Percentiles rank a stretch among this genome's conserved stretches.
Evolutionary conservation across 2,329 filamentous ascomycete genomes (phyloP).

Genomic region (Paramyrothecium roridum): DNA sequence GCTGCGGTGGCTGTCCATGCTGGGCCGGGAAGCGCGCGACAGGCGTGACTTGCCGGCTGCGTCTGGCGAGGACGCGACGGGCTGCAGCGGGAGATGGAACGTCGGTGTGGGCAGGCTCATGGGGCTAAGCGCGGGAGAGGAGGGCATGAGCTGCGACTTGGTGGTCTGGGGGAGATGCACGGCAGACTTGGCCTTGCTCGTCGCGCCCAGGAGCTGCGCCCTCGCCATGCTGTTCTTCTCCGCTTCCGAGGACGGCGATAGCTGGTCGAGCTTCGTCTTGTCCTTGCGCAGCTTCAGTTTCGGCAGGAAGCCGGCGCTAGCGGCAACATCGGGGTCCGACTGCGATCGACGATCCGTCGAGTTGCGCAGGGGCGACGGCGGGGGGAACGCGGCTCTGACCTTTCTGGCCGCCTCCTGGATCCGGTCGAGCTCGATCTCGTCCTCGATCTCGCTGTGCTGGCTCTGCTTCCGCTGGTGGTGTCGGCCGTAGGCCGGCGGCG

Average conservation of each 20-base stretch:
- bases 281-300: conserved; percentile 30
- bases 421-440: conserved; percentile 17
- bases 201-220: background rate
- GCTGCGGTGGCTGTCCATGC: conserved; percentile 5
- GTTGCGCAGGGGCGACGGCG: conserved; percentile 11
- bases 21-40: background rate
- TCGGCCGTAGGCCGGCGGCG: background rate
- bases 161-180: background rate
- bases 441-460: background rate
- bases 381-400: conserved; percentile 26
- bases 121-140: background rate
- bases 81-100: background rate
- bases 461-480: background rate
- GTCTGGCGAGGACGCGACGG: background rate
- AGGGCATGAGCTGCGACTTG: background rate
- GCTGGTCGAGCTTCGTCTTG: conserved; percentile 15
- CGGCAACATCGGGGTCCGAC: conserved; percentile 12
- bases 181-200: background rate
- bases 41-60: background rate
- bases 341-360: conserved; percentile 11
- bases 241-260: conserved; percentile 4
- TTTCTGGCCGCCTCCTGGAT: conserved; percentile 26
- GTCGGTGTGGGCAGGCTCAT: background rate
- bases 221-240: background rate
- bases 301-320: conserved; percentile 27